A percentile compares a stretch with the other conserved stretches of the same genome.
Evolutionary conservation across 331 rosid species (phyloP).

Genomic region (Quercus lobata): DNA sequence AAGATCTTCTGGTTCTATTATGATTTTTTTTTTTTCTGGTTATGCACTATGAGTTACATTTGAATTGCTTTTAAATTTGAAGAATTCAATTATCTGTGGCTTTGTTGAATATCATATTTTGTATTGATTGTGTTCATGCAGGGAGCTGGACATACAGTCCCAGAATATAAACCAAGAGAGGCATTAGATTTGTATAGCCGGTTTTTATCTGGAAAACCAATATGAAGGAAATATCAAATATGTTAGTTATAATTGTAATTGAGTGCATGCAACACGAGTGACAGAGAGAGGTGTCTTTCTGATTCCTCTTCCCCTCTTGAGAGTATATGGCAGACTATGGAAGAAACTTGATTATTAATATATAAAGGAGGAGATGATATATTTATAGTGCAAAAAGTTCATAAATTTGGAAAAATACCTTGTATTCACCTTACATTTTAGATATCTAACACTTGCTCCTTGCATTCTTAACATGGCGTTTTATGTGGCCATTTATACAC

Average conservation of each 20-base stretch:
- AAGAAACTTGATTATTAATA: background rate
- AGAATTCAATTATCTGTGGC: background rate
- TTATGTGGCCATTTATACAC: no score
- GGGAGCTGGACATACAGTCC: conserved; percentile 89
- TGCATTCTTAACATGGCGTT: no score
- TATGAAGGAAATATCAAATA: conserved; percentile 8
- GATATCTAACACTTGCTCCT: background rate
- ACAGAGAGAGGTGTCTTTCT: background rate
- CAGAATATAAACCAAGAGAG: conserved; percentile 74
- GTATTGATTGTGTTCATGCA: conserved; percentile 23
- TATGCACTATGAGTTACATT: background rate
- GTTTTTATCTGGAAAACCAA: conserved; percentile 38
- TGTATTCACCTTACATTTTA: background rate
- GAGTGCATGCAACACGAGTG: background rate
- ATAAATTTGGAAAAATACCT: background rate
- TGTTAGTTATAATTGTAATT: background rate
- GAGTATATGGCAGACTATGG: background rate
- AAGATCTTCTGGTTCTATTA: background rate
- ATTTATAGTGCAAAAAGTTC: background rate
- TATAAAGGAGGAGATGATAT: background rate
- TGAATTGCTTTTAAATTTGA: background rate
- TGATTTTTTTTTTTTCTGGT: no score
- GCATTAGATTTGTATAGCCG: conserved; percentile 52
- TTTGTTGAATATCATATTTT: background rate
- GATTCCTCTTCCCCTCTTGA: background rate